Conservation (phyloP, 768 basidiomycete species). For the Pulveroboletus frians region DNA sequence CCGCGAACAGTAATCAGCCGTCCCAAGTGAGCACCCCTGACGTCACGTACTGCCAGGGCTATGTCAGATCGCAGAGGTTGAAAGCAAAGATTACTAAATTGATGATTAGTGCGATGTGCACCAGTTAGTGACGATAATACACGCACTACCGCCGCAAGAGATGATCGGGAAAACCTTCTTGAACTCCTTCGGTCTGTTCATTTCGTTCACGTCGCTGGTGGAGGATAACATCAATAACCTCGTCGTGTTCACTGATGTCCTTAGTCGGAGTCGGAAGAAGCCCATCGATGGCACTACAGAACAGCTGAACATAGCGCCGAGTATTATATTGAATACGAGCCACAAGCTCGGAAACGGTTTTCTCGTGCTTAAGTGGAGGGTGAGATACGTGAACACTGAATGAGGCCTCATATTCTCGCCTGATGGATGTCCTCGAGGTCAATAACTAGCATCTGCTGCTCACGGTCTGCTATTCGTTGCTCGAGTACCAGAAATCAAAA, state of each 20-base stretch:
- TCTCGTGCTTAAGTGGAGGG: slow-evolving; percentile 49
- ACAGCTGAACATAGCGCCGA: slow-evolving; percentile 84
- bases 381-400: background rate
- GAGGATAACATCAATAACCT: slow-evolving; percentile 95
- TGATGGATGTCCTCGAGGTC: slow-evolving; percentile 84
- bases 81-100: slow-evolving; percentile 85
- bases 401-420: slow-evolving; percentile 37
- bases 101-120: slow-evolving; percentile 10
- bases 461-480: slow-evolving; percentile 92
- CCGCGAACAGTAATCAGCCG: slow-evolving; percentile 93
- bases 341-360: slow-evolving; percentile 69
- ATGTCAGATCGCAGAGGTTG: slow-evolving; percentile 73
- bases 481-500: slow-evolving; percentile 30
- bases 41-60: slow-evolving; percentile 86
- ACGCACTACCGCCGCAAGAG: slow-evolving; percentile 93
- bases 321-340: slow-evolving; percentile 77
- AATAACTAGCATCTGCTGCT: slow-evolving; percentile 83
- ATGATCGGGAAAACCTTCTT: slow-evolving; percentile 83
- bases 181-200: slow-evolving; percentile 66
- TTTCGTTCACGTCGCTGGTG: slow-evolving; percentile 91
- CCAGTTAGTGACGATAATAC: background rate
- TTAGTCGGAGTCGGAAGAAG: slow-evolving; percentile 85
- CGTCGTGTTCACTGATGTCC: slow-evolving; percentile 86
- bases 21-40: slow-evolving; percentile 82
- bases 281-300: slow-evolving; percentile 86